Base-by-base conservation (phyloP, 75 land plant genomes). In the Isoetes taiwanensis region DNA sequence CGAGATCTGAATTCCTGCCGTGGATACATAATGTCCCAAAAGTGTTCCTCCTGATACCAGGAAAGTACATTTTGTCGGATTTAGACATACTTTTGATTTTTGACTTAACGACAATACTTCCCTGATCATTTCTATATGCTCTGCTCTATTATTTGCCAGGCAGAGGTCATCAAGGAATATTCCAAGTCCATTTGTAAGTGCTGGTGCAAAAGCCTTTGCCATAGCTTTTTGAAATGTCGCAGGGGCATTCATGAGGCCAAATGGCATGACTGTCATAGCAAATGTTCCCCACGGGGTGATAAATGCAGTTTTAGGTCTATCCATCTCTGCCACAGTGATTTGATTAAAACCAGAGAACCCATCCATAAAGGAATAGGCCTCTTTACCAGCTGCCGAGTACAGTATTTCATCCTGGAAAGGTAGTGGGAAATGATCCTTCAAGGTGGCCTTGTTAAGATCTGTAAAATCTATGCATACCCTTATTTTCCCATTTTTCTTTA, bases 221-320 rank as follows among this genome's bases (percentile, higher is more conserved):
- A n/a, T n/a, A n/a, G n/a, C 11, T 43, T 5, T 19, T 52, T 53
- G 58, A 35, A 52, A 63, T 30, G 65, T 52, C 1, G 16, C 3
- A 33, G 58, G 65, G 34, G 35, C 40, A 53, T 63, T 63, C 24
- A 2, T 32, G 2, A 63, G 19, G 11, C 57, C 65, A 30, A 52
- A 63, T 50, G 57, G 31, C 65, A 63, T 63, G 38, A 32, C 26
- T 2, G 53, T 11, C 19, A 12, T 52, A 16, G 41, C 57, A 23
- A 32, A 52, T 1, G 54, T 57, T 33, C 65, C 57, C 65, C 57
- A 63, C 1, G 21, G 3, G 4, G 57, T 63, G 35, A 63, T 63
- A 27, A 63, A 53, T 2, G 57, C 37, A 17, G 38, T 63, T 9
- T 63, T 63, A 48, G 32, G 20, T 52, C 24, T 1, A 32, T 63